Evolutionary conservation across 805 yeast species (phyloP), one percentile per base, ranked within the genome.

Genomic region (Wickerhamiella nectarea): DNA sequence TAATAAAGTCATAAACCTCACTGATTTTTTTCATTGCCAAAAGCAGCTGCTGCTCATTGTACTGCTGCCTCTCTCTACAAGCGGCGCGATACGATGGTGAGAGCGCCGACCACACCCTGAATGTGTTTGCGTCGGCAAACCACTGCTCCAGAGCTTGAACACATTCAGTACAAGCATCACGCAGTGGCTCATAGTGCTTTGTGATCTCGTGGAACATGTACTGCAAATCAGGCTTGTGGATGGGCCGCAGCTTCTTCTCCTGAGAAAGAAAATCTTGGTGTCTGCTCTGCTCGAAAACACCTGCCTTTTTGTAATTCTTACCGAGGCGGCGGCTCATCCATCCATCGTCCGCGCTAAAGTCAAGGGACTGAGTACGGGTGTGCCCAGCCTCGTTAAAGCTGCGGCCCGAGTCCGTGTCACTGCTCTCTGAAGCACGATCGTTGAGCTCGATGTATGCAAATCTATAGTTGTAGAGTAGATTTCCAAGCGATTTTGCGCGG

Each of bases 91-190:
- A 34, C n/a, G 24, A 41, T 3, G 53, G 51, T 2, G 41, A 21
- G 3, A 52, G 3, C 9, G 44, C 34, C 3, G 51, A 31, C 28
- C 43, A 46, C 12, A 46, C 14, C 12, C 60, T 45, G 34, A 34
- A 54, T 3, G 43, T 38, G 38, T 55, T 53, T 6, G 57, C 54
- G 6, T 47, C 52, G 1, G 46, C 35, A 6, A 56, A 37, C 60
- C 60, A 57, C 3, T 14, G 12, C 2, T 46, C 46, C 8, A 50
- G 29, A 2, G 28, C 43, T 2, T 36, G 47, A 15, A 56, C 29
- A 1, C 52, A 45, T 4, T 48, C 51, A 4, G 41, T 40, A 2
- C 52, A 25, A 0, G 43, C 31, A 11, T 35, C 38, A 1, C 53
- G 38, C 7, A 52, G 34, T 1, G 50, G 48, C n/a, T 38, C 43